A percentile compares a stretch with the other conserved stretches of the same genome.
These are phyloP conservation scores for Colletotrichum siamense DNA, from an alignment of 2,329 filamentous ascomycete species.

Conservation along the genomic window DNA sequence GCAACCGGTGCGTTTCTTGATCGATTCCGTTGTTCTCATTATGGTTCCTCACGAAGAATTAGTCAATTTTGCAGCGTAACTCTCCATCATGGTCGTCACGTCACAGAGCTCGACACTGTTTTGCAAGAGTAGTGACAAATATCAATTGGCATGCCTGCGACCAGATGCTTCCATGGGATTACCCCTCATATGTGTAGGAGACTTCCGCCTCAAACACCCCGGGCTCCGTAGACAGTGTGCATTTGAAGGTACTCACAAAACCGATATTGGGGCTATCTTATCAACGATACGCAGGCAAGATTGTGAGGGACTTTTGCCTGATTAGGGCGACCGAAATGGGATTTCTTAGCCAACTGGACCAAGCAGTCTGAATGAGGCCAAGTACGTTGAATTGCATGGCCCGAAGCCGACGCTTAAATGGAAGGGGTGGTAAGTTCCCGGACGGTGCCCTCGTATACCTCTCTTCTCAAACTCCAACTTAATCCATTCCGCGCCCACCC, in stretches of 20 bases:
- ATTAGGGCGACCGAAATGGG: neutral
- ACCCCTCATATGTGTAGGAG: neutral
- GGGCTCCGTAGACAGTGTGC: neutral
- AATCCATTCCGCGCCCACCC: neutral
- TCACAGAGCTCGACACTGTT: accelerated
- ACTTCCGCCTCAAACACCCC: neutral
- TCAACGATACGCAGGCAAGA: neutral
- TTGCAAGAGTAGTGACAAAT: neutral
- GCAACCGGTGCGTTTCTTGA: neutral
- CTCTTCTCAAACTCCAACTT: neutral
- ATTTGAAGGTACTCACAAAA: neutral
- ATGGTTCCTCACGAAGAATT: neutral
- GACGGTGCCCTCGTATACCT: neutral
- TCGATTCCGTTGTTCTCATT: neutral
- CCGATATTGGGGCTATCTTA: neutral
- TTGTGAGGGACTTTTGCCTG: neutral
- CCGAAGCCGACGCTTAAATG: neutral
- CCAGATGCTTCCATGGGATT: neutral
- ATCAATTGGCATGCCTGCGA: neutral
- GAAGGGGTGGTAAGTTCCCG: neutral
- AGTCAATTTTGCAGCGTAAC: neutral
- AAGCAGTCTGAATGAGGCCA: neutral
- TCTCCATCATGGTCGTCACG: neutral
- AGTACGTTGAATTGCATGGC: neutral
- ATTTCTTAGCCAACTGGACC: neutral